Conservation (phyloP, 176 grass and related monocot genomes). For the Oryza meridionalis region DNA sequence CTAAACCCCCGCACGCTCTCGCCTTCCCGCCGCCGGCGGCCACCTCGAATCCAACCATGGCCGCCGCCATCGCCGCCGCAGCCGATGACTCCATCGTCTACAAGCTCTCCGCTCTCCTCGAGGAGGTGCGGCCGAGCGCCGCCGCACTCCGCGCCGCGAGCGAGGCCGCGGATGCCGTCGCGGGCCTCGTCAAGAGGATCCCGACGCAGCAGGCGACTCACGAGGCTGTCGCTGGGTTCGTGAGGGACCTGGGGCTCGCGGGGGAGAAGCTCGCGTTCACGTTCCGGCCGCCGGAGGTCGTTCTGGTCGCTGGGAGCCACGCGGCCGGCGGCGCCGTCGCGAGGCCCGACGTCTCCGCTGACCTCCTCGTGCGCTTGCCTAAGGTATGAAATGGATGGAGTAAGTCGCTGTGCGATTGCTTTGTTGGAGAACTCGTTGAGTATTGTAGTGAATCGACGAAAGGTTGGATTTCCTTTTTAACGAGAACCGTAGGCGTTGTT, state of each 20-base stretch:
- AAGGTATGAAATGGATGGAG: conserved; percentile 53
- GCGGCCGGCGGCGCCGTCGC: conserved; percentile 53
- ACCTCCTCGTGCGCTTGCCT: conserved; percentile 84
- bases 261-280: conserved; percentile 60
- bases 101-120: conserved; percentile 67
- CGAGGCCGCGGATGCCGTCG: conserved; percentile 51
- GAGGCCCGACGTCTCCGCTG: conserved; percentile 70
- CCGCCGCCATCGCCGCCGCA: background rate
- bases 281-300: conserved; percentile 63
- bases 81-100: conserved; percentile 45
- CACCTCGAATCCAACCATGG: conserved; percentile 33
- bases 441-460: background rate
- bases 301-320: conserved; percentile 66
- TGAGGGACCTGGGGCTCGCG: conserved; percentile 60
- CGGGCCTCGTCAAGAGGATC: conserved; percentile 53
- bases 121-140: conserved; percentile 51
- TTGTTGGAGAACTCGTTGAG: background rate
- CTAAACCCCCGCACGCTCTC: conserved; percentile 39
- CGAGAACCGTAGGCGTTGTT: background rate
- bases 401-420: background rate
- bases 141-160: conserved; percentile 39
- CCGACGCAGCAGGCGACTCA: conserved; percentile 54
- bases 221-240: conserved; percentile 53
- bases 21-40: conserved; percentile 46
- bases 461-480: background rate